These are phyloP conservation scores for Calendula officinalis DNA, from an alignment of 129 eudicot genomes.

Conservation along the genomic window DNA sequence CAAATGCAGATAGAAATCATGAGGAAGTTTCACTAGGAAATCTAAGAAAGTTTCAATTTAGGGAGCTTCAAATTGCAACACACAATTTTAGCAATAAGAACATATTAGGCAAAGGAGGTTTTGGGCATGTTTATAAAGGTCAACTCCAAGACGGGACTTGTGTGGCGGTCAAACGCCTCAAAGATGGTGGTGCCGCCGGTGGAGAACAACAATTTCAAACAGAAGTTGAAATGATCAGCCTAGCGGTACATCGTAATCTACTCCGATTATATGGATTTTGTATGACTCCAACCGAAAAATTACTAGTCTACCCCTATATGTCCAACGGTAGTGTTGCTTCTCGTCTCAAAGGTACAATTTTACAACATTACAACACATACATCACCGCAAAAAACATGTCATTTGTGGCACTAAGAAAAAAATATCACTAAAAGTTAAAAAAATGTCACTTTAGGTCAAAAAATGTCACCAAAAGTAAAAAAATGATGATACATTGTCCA, in stretches of 20 bases:
- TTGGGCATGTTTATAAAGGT: conserved; percentile 82
- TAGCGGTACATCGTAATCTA: conserved; percentile 84
- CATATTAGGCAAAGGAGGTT: conserved; percentile 85
- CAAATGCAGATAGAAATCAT: conserved; percentile 51
- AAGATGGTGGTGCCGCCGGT: conserved; percentile 67
- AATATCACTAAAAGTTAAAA: too few relatives aligned
- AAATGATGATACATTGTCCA: too few relatives aligned
- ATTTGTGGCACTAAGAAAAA: too few relatives aligned
- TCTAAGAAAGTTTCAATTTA: conserved; percentile 58
- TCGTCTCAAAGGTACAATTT: conserved; percentile 71
- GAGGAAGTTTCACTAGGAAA: conserved; percentile 87
- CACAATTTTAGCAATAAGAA: conserved; percentile 79
- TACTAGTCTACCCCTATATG: conserved; percentile 83
- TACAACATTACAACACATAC: too few relatives aligned
- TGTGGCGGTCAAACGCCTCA: conserved; percentile 86
- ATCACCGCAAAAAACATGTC: neutral
- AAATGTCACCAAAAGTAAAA: too few relatives aligned
- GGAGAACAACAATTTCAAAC: conserved; percentile 79
- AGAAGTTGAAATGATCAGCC: conserved; percentile 87
- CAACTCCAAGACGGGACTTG: conserved; percentile 59
- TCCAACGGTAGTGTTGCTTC: conserved; percentile 95
- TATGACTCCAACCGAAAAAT: conserved; percentile 73
- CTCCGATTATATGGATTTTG: conserved; percentile 77
- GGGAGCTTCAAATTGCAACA: conserved; percentile 86
- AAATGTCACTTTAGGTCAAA: too few relatives aligned